Evolutionary conservation across 352 stramenopile species (phyloP).

Genomic region (Globisporangium viniferum): DNA sequence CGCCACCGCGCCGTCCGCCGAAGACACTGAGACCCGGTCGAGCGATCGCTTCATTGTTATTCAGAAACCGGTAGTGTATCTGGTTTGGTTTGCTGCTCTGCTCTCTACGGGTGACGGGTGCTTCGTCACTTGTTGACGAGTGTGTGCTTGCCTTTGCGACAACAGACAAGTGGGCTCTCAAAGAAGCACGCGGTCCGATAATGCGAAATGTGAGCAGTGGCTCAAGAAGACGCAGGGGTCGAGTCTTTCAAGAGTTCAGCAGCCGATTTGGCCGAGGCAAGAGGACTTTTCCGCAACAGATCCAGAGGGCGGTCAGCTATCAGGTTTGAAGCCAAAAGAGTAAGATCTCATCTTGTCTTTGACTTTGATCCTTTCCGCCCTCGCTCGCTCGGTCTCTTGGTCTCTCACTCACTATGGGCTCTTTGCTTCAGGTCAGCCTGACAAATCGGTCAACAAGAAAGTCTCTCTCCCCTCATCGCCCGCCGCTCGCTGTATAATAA

Average conservation of each 20-base stretch:
- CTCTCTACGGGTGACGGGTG: conserved; percentile 1
- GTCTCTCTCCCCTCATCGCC: neutral
- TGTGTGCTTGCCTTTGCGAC: neutral
- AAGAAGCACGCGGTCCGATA: neutral
- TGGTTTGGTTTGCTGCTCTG: neutral
- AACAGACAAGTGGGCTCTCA: neutral
- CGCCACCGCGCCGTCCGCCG: neutral
- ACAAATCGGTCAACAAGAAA: neutral
- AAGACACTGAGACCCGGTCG: conserved; percentile 26
- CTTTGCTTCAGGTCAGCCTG: neutral
- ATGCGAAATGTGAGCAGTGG: neutral
- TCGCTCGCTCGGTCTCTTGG: neutral
- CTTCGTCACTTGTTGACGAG: conserved; percentile 13
- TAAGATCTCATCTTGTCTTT: conserved; percentile 33
- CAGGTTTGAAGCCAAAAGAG: neutral
- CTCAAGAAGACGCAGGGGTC: neutral
- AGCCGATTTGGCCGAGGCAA: neutral
- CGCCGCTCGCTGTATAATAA: conserved; percentile 6
- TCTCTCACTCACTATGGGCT: neutral
- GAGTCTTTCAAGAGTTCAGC: conserved; percentile 16
- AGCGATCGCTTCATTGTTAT: conserved; percentile 48
- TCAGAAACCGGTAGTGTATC: neutral
- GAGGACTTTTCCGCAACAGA: conserved; percentile 12
- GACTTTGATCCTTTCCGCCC: conserved; percentile 13
- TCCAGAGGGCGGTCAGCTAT: conserved; percentile 1